Evolutionary conservation across 306 rosid species (phyloP).

Genomic region (Cucurbita moschata): DNA sequence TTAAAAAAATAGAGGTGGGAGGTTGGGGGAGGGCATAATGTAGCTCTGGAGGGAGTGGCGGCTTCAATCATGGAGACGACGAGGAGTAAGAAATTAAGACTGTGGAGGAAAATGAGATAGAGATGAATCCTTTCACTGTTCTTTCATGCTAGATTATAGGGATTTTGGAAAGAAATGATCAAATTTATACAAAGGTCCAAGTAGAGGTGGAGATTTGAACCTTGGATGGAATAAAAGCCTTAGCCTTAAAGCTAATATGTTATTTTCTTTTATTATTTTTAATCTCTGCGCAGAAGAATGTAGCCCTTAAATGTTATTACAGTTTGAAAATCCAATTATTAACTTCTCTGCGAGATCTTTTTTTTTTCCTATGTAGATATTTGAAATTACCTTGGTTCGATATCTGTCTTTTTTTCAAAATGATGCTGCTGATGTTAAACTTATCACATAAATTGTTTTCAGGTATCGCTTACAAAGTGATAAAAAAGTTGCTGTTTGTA

Average conservation of each 20-base stretch:
- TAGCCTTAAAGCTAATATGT: no score
- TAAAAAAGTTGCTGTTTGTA: conserved; percentile 71
- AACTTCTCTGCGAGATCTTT: background rate
- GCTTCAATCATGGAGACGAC: background rate
- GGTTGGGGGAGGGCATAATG: background rate
- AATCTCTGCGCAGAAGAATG: background rate
- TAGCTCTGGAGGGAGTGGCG: background rate
- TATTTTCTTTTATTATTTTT: no score
- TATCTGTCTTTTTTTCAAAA: background rate
- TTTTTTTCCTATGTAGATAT: background rate
- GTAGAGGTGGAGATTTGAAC: background rate
- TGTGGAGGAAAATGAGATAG: background rate
- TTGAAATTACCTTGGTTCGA: background rate
- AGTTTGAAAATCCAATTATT: background rate
- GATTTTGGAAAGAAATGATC: background rate
- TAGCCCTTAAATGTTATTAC: background rate
- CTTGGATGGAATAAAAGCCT: background rate
- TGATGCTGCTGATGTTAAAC: background rate
- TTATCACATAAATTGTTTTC: conserved; percentile 2
- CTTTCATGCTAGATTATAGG: background rate
- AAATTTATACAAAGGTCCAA: background rate
- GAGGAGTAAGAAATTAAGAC: background rate
- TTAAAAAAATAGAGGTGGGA: background rate
- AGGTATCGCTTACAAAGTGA: conserved; percentile 97
- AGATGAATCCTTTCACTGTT: background rate